Base-by-base conservation (phyloP, 2,329 filamentous ascomycete genomes). In the Sarocladiaceae sp. region DNA sequence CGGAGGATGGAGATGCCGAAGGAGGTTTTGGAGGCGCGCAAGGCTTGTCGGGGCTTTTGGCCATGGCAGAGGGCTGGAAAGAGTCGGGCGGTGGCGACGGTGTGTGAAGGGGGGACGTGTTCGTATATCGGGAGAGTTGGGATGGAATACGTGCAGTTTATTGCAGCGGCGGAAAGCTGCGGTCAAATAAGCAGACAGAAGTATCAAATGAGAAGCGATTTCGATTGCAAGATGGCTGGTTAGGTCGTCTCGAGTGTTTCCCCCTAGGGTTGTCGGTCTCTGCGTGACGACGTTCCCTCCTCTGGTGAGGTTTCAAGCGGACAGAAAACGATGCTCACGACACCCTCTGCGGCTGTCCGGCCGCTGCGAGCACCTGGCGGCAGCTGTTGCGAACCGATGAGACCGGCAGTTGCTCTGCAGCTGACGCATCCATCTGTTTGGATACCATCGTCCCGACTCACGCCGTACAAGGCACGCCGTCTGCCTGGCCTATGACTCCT, bases 11-110 rank as follows among this genome's bases (percentile, higher is more conserved):
- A 67, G 84, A 88, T 60, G 84, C 85, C 45, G 85, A 24, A 21
- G 34, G 39, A 19, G 21, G 26, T 29, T 9, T 23, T 11, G 39
- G 23, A 42, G 39, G 39, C 3, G 39, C n/a, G 4, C 7, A 85
- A 53, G 90, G 87, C 56, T 69, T 96, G 63, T 86, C 86, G 43
- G 88, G 85, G 61, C 72, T 97, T 62, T 69, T 96, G 67, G 83
- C 87, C 50, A 84, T 84, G 77, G 90, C 91, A 46, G 83, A 89
- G 63, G 80, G 82, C 53, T 97, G 91, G 88, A 95, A 95, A 72
- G 76, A 85, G 61, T n/a, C n/a, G n/a, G n/a, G n/a, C n/a, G n/a
- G n/a, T n/a, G n/a, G n/a, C n/a, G n/a, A n/a, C n/a, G n/a, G n/a
- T n/a, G n/a, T n/a, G n/a, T n/a, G n/a, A n/a, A n/a, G n/a, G n/a